Evolutionary conservation across 192 early-diverging fungal species (phyloP), one percentile per base, ranked within the genome.

Genomic region (Cladochytrium replicatum): DNA sequence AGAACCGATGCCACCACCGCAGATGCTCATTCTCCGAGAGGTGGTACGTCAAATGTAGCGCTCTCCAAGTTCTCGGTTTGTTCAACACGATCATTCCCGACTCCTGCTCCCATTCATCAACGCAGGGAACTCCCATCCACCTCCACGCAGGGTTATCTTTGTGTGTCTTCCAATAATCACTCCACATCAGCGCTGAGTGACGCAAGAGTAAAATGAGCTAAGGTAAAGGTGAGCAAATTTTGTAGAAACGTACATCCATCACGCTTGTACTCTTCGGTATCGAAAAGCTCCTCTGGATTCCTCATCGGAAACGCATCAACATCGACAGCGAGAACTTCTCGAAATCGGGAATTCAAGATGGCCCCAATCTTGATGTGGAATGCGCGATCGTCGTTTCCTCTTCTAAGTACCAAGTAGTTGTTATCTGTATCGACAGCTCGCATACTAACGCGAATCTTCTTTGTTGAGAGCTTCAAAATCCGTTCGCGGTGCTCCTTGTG

Each of bases 171-270:
- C 65, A 67, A 40, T 51, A 67, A 32, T 67, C 65, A 0, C 62
- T 60, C 65, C 65, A 67, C 22, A 67, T 65, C 8, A 67, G 31
- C 2, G 65, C 65, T n/a, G n/a, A n/a, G n/a, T n/a, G n/a, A n/a
- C n/a, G n/a, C n/a, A n/a, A n/a, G n/a, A n/a, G n/a, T n/a, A n/a
- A n/a, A n/a, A n/a, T n/a, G n/a, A n/a, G n/a, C n/a, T n/a, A n/a
- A n/a, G n/a, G n/a, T n/a, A n/a, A n/a, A n/a, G n/a, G n/a, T n/a
- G n/a, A n/a, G n/a, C n/a, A n/a, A n/a, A n/a, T n/a, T n/a, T n/a
- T n/a, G n/a, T n/a, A n/a, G n/a, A n/a, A n/a, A n/a, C n/a, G n/a
- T n/a, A n/a, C n/a, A n/a, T 1, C 65, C 64, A n/a, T 46, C 56
- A n/a, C 17, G 19, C 24, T 55, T 30, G 32, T 60, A 67, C 29